phyloP scores from a whole-genome alignment of 768 basidiomycete genomes.

The Steccherinum ochraceum region DNA sequence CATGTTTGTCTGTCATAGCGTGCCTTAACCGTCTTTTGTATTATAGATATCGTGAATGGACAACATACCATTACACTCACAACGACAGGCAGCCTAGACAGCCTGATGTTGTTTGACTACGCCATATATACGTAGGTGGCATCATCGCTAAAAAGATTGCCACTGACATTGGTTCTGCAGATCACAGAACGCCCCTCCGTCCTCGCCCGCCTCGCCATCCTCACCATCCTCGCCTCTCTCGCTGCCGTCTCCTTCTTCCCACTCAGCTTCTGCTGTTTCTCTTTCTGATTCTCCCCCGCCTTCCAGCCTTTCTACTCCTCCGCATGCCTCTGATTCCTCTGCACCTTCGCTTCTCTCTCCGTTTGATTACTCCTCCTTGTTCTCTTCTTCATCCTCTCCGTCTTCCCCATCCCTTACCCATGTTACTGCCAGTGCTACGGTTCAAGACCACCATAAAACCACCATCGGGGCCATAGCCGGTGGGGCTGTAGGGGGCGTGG shows the following conservation, averaged over 20 bases:
- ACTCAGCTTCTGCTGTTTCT: too few relatives aligned
- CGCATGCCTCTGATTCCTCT: too few relatives aligned
- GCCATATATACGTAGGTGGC: not conserved
- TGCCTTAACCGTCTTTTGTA: not conserved
- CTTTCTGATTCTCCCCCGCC: too few relatives aligned
- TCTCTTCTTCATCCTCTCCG: too few relatives aligned
- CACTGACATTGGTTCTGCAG: not conserved
- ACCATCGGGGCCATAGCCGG: slow-evolving; percentile 9
- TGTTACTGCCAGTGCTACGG: not conserved
- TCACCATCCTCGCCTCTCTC: too few relatives aligned
- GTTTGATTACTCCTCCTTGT: too few relatives aligned
- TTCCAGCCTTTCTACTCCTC: too few relatives aligned
- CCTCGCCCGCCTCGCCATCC: too few relatives aligned
- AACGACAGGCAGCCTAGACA: not conserved
- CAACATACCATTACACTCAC: not conserved
- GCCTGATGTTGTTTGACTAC: not conserved
- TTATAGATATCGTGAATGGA: not conserved
- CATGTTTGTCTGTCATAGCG: too few relatives aligned
- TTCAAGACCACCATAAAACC: not conserved
- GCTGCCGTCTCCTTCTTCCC: too few relatives aligned
- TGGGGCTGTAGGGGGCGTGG: slow-evolving; percentile 7
- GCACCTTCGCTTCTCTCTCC: too few relatives aligned
- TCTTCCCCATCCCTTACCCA: not conserved
- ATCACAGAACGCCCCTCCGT: too few relatives aligned
- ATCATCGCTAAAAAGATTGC: not conserved